Base-by-base conservation (phyloP, 768 basidiomycete genomes). In the Pholiota molesta region DNA sequence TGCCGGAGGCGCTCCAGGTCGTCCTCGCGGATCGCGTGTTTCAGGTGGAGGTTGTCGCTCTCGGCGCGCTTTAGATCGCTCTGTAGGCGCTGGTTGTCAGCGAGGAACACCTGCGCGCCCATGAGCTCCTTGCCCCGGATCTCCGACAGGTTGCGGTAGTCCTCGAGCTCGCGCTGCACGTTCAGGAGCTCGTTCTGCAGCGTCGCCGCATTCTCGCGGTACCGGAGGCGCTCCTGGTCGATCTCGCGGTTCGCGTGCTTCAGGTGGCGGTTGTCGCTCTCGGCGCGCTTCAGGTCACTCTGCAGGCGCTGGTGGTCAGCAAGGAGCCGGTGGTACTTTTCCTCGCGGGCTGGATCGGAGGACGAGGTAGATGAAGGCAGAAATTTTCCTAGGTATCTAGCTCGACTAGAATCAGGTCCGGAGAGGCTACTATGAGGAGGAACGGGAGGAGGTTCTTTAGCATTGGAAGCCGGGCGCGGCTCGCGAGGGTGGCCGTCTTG, bases 81-180 rank as follows among this genome's bases (percentile, higher is more conserved):
- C 31, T 21, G 47, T 1, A 13, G 1, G 23, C 23, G 19, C 47
- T 49, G 47, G 47, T 23, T 1, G 2, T 49, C 47, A n/a, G n/a
- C n/a, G n/a, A 69, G 49, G 53, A 66, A 69, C 3, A 65, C 65
- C 52, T 69, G 66, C 3, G 69, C 65, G 19, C 65, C 66, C 17
- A 64, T 35, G 10, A 68, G 65, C 54, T 69, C 69, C 52, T 73
- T 73, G 4, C 78, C 78, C 6, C 78, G 73, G 28, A 73, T 71
- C 16, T 76, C 71, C 1, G 78, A 63, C 11, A 70, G 57, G 16
- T 53, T 26, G n/a, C 65, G 68, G 8, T 57, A 49, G 33, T 65
- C 60, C 14, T 68, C 66, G 16, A 67, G 62, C 29, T 61, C 47
- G 17, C 42, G 37, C n/a, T 60, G 53, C 13, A 66, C 51, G 31